Base-by-base conservation (phyloP, 2,329 filamentous ascomycete species). In the Fusarium ramigenum region DNA sequence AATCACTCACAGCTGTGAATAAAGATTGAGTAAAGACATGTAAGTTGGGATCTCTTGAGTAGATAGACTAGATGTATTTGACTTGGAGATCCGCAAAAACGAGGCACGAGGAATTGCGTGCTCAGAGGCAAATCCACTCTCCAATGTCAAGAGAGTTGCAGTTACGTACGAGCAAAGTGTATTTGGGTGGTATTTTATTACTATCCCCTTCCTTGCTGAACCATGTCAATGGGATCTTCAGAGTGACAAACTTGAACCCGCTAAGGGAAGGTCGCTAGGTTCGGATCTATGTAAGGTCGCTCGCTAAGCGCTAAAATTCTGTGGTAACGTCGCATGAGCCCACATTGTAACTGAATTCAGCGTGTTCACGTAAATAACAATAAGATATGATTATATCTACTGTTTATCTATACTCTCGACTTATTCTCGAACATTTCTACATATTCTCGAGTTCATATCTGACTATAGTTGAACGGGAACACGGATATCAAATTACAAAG, bases 61-160 rank as follows among this genome's bases (percentile, higher is more conserved):
- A 46, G 47, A 44, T 30, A 40, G 43, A 44, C 63, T 30, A 40
- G 43, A 44, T 65, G 39, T 39, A 60, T 32, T 52, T 21, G 30
- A 23, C 16, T 30, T 59, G 42, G 9, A 64, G 56, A 53, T 28
- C 50, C 63, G 65, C 63, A 47, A 50, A 58, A 56, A 43, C 43
- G 50, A 66, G 39, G 72, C 75, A 76, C 75, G 69, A 72, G 75
- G 64, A 64, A 77, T 77, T 77, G 75, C 75, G 75, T 77, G 75
- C 75, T 77, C 75, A 73, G 60, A 68, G 66, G 69, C 70, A 63
- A 70, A 74, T 57, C 63, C 72, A 77, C 75, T 61, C 37, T 9
- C n/a, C 39, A 36, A 28, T 40, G 39, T 69, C 43, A 49, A 40
- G n/a, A 37, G 46, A 56, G 57, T 59, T 72, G 34, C 43, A 71